Evolutionary conservation across 306 rosid species (phyloP).

Genomic region (Quercus mongolica): DNA sequence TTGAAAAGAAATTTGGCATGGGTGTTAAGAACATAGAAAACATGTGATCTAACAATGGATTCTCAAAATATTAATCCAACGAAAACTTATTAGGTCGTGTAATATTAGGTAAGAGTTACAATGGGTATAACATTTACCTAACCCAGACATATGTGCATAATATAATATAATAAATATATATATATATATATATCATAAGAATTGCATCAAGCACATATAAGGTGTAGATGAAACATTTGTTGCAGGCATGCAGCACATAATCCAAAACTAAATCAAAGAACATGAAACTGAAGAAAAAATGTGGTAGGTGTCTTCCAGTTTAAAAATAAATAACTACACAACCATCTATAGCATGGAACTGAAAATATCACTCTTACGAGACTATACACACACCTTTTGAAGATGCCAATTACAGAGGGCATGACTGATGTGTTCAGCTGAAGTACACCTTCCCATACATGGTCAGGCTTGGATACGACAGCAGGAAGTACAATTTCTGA

Average conservation of each 20-base stretch:
- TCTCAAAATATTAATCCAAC: too few species aligned
- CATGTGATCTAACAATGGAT: too few species aligned
- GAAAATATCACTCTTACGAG: constrained; percentile 5
- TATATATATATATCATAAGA: background rate
- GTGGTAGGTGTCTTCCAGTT: background rate
- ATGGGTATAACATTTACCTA: too few species aligned
- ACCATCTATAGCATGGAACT: background rate
- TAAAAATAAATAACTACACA: background rate
- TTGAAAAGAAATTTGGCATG: too few species aligned
- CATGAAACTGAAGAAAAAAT: background rate
- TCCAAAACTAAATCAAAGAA: background rate
- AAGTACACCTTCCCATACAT: constrained; percentile 79
- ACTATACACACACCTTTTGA: constrained; percentile 58
- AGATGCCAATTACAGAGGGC: constrained; percentile 56
- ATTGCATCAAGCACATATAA: background rate
- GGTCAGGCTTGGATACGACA: constrained; percentile 40
- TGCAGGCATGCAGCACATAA: background rate
- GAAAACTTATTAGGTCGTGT: too few species aligned
- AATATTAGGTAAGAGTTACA: too few species aligned
- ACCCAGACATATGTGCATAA: too few species aligned
- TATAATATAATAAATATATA: too few species aligned
- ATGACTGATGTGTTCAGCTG: constrained; percentile 61
- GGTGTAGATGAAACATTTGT: background rate
- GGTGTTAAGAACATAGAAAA: too few species aligned
- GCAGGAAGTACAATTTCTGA: constrained; percentile 27